Evolutionary conservation across 148 eudicot species (phyloP).

Genomic region (Vaccinium darrowii): DNA sequence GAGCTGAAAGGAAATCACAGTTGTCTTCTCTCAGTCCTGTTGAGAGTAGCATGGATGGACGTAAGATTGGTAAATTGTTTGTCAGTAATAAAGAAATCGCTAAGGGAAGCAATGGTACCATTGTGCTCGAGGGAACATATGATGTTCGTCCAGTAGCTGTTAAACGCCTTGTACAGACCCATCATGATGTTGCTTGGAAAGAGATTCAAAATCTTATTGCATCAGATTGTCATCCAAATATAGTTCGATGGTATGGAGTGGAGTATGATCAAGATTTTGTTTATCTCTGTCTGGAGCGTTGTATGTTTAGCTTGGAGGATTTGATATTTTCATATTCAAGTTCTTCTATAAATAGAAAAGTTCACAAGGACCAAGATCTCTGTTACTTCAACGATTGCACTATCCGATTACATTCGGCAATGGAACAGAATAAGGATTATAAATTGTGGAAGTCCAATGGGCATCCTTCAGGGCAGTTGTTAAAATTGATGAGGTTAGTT

Average conservation of each 20-base stretch:
- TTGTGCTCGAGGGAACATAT: constrained; percentile 80
- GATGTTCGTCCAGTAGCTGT: constrained; percentile 92
- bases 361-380: constrained; percentile 21
- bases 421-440: constrained; percentile 27
- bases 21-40: constrained; percentile 33
- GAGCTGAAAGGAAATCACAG: constrained; percentile 28
- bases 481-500: constrained; percentile 80
- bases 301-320: constrained; percentile 74
- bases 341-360: constrained; percentile 22
- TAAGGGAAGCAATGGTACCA: constrained; percentile 94
- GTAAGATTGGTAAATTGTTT: constrained; percentile 64
- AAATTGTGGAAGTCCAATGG: constrained; percentile 72
- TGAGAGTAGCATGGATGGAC: constrained; percentile 42
- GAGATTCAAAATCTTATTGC: constrained; percentile 92
- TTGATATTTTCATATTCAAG: constrained; percentile 44
- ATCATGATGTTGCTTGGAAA: constrained; percentile 83
- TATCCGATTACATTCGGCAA: neutral
- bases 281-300: constrained; percentile 79
- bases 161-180: constrained; percentile 85
- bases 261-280: constrained; percentile 84
- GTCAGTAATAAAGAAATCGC: constrained; percentile 71
- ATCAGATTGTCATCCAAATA: constrained; percentile 81
- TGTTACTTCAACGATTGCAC: neutral
- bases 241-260: constrained; percentile 83
- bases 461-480: constrained; percentile 61